Evolutionary conservation across 2,329 filamentous ascomycete species (phyloP).

Genomic region (Neofusicoccum sp.): DNA sequence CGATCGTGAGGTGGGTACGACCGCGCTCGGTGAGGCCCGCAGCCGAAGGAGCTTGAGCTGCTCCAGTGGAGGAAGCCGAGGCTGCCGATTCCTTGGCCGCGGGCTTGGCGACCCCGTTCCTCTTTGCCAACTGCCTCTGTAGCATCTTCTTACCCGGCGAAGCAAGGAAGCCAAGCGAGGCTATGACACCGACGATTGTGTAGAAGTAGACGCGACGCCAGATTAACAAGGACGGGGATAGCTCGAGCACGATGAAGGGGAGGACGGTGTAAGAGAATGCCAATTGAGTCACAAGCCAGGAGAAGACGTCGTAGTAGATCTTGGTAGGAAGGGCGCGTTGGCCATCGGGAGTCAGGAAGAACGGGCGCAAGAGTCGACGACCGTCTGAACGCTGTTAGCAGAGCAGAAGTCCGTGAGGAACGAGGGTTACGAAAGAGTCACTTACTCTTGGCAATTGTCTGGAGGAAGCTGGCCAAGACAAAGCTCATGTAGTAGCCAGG

Average conservation of each 20-base stretch:
- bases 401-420: background rate
- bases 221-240: constrained; percentile 67
- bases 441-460: constrained; percentile 92
- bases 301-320: constrained; percentile 79
- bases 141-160: constrained; percentile 67
- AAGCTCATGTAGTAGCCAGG: constrained; percentile 95
- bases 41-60: background rate
- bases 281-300: constrained; percentile 74
- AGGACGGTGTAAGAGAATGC: constrained; percentile 78
- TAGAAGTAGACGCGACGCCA: constrained; percentile 93
- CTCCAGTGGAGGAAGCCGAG: constrained; percentile 47
- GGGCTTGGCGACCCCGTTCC: constrained; percentile 26
- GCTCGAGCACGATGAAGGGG: constrained; percentile 80
- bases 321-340: constrained; percentile 59
- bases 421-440: constrained; percentile 21
- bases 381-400: constrained; percentile 59
- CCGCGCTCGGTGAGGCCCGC: background rate
- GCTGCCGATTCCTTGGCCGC: constrained; percentile 24
- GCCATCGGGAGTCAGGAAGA: constrained; percentile 81
- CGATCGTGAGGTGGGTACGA: background rate
- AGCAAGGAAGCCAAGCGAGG: constrained; percentile 71
- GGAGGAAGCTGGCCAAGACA: constrained; percentile 82
- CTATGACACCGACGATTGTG: constrained; percentile 64
- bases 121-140: constrained; percentile 30
- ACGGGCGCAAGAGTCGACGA: constrained; percentile 83